Evolutionary conservation across 345 rosid species (phyloP).

Genomic region (Syzygium aqueum): DNA sequence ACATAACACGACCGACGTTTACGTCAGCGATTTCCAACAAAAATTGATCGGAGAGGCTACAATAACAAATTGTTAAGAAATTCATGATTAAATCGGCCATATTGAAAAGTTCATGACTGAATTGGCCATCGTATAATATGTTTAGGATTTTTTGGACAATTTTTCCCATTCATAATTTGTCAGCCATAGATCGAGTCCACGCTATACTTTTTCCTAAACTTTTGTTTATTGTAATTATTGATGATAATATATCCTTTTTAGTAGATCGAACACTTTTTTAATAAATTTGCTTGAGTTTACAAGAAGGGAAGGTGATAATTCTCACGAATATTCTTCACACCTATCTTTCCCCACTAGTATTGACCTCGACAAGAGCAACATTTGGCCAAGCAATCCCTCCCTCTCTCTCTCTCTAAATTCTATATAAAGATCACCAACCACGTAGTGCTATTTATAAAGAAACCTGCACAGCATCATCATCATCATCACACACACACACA

Average conservation of each 20-base stretch:
- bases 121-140: too few species aligned
- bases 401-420: background rate
- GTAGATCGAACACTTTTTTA: background rate
- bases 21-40: too few species aligned
- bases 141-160: too few species aligned
- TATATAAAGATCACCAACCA: background rate
- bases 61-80: too few species aligned
- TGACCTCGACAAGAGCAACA: background rate
- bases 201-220: too few species aligned
- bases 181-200: background rate
- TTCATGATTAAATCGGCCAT: too few species aligned
- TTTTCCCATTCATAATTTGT: too few species aligned
- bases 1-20: too few species aligned
- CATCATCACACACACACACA: too few species aligned
- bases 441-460: background rate
- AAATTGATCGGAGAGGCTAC: fast-evolving
- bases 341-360: background rate
- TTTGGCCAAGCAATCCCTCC: background rate
- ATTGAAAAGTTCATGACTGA: too few species aligned
- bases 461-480: background rate
- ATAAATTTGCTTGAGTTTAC: background rate
- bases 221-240: background rate
- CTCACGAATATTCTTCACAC: background rate
- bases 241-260: background rate
- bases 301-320: background rate